Evolutionary conservation across 768 basidiomycete species (phyloP), one percentile per base, ranked within the genome.

Genomic region (Lentinula sp.): DNA sequence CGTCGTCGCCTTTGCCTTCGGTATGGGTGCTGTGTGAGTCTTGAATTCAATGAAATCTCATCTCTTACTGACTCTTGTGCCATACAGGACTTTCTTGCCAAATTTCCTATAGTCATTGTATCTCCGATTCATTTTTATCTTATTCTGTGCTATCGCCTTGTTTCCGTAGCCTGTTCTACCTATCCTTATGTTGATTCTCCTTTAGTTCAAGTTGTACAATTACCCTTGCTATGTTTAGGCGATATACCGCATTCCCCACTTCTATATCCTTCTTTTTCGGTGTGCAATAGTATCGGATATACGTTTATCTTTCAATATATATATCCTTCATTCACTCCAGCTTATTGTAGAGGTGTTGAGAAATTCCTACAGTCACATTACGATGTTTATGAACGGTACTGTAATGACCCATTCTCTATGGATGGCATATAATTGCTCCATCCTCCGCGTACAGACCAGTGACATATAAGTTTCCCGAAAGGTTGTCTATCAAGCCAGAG

Each of bases 1-100:
- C 41, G 77, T 89, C 18, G 80, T 90, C 41, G 88, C 89, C 18
- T 95, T 96, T 73, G 91, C 90, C 41, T 77, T 93, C 54, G 92
- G 92, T 33, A 76, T 90, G 71, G 83, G 90, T 54, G 92, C 91
- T 63, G 81, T 89, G 91, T 93, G 67, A 75, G 88, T 85, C 3
- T 36, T 61, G n/a, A 9, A 50, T 62, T 15, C 33, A 57, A 59
- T 52, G 56, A 41, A 41, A 5, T 61, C 36, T 6, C 13, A 43
- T 41, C 3, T 41, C 42, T 57, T 7, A n/a, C 33, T 59, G 20
- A 59, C 16, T 59, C 16, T n/a, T 9, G 16, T 23, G 42, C 37
- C 45, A 32, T 64, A 10, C 66, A 85, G 83, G 63, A 78, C 84
- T 23, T 81, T 83, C 66, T 67, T 87, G 33, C 87, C 87, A n/a